Evolutionary conservation across 306 rosid species (phyloP).

Genomic region (Prosopis cineraria): DNA sequence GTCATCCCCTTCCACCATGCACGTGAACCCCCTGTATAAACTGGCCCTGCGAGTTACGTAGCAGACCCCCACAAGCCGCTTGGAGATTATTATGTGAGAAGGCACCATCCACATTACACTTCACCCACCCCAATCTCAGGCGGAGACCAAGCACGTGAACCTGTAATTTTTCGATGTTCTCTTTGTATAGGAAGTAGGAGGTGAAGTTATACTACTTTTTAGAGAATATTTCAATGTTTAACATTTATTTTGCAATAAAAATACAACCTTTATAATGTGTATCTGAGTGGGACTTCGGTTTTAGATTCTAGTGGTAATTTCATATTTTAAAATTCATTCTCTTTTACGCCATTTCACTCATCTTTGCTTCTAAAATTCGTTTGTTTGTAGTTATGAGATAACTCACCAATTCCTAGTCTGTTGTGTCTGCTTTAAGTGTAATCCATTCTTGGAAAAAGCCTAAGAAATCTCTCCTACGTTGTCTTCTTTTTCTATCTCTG

Average conservation of each 20-base stretch:
- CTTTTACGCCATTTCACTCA: not conserved
- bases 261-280: not conserved
- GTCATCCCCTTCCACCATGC: too few relatives aligned
- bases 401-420: not conserved
- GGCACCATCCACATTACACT: too few relatives aligned
- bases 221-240: not conserved
- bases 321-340: not conserved
- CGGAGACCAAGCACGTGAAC: too few relatives aligned
- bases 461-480: not conserved
- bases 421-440: not conserved
- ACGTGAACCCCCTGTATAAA: too few relatives aligned
- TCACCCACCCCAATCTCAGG: too few relatives aligned
- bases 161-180: too few relatives aligned
- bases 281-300: not conserved
- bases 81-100: too few relatives aligned
- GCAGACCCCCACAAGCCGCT: too few relatives aligned
- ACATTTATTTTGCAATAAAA: not conserved
- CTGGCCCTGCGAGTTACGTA: too few relatives aligned
- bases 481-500: not conserved
- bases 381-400: not conserved
- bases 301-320: not conserved
- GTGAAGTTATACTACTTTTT: too few relatives aligned
- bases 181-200: too few relatives aligned
- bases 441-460: not conserved
- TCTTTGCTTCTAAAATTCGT: not conserved